Conservation (phyloP, 306 rosid species). For the Hippophae gyantsensis region DNA sequence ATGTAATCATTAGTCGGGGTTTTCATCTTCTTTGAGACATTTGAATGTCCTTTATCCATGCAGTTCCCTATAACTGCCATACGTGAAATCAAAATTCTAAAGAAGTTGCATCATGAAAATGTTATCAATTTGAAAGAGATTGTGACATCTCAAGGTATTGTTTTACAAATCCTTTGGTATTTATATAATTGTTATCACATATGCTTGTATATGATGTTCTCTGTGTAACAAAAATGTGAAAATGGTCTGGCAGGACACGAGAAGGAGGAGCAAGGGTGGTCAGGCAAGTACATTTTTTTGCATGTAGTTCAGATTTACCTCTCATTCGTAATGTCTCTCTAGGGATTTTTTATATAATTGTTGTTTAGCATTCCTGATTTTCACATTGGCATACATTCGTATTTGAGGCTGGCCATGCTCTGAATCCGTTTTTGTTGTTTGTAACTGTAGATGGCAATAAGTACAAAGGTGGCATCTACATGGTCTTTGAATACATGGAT, state of each 20-base stretch:
- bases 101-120: slow-evolving; percentile 40
- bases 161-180: background rate
- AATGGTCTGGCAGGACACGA: slow-evolving; percentile 35
- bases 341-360: background rate
- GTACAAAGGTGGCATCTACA: slow-evolving; percentile 58
- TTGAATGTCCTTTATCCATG: too few relatives aligned
- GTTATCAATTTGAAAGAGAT: slow-evolving; percentile 37
- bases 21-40: background rate
- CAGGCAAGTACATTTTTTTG: slow-evolving; percentile 27
- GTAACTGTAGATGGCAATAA: slow-evolving; percentile 43
- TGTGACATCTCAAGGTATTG: slow-evolving; percentile 33
- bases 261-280: slow-evolving; percentile 48
- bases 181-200: background rate
- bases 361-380: background rate
- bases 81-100: slow-evolving; percentile 38
- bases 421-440: slow-evolving; percentile 11
- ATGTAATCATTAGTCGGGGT: too few relatives aligned
- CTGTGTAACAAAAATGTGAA: background rate
- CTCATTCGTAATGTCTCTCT: background rate
- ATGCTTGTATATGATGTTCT: background rate
- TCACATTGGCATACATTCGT: background rate
- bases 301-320: slow-evolving; percentile 8
- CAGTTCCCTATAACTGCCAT: slow-evolving; percentile 43
- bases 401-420: background rate
- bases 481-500: slow-evolving; percentile 82